Percentiles rank a stretch among this genome's conserved stretches.
These are phyloP conservation scores for Boechera stricta DNA, from an alignment of 345 rosid species.

Conservation along the genomic window DNA sequence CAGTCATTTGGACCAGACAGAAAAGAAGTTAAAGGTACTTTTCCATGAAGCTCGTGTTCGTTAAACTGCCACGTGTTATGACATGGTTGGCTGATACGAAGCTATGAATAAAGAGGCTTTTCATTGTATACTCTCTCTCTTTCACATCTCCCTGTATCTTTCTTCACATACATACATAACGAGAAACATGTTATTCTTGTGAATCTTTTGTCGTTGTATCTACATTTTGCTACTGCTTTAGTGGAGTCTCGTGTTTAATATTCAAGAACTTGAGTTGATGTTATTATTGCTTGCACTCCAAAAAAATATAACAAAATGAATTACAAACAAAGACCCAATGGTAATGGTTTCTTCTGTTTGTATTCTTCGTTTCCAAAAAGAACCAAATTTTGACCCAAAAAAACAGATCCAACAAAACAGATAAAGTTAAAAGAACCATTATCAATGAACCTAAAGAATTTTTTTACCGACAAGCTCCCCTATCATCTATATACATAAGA, in stretches of 20 bases:
- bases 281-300: background rate
- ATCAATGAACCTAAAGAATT: constrained; percentile 30
- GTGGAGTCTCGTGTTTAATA: background rate
- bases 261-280: constrained; percentile 3
- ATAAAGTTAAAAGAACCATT: constrained; percentile 5
- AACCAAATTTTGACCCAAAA: constrained; percentile 8
- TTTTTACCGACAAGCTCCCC: constrained; percentile 32
- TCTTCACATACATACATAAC: background rate
- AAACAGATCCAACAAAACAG: constrained; percentile 12
- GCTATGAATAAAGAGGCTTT: constrained; percentile 33
- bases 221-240: constrained; percentile 9
- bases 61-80: constrained; percentile 13
- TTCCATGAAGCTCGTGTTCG: constrained; percentile 57
- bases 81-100: background rate
- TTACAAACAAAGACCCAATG: constrained; percentile 14
- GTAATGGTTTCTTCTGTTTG: constrained; percentile 7
- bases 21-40: constrained; percentile 74
- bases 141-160: background rate
- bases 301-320: constrained; percentile 13
- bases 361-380: constrained; percentile 8
- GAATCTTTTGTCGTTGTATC: constrained; percentile 31
- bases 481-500: constrained; percentile 34
- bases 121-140: background rate
- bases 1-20: constrained; percentile 89
- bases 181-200: constrained; percentile 14